Conservation (phyloP, 225 moss, liverwort and hornwort species). For the Physcomitrium patens region DNA sequence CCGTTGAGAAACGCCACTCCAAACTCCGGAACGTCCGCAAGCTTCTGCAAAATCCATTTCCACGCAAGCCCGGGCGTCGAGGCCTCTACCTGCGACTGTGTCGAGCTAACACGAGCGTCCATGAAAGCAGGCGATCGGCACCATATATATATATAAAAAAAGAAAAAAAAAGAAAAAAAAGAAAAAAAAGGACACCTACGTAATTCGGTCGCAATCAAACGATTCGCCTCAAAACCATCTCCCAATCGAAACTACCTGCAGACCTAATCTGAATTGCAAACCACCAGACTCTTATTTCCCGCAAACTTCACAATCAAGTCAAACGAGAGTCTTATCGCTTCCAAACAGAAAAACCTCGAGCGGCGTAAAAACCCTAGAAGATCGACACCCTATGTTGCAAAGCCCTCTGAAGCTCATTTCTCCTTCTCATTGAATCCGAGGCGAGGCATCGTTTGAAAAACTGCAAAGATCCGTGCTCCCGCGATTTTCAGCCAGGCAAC, state of each 20-base stretch:
- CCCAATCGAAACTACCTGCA: background rate
- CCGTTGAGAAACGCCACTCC: constrained; percentile 49
- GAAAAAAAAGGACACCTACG: background rate
- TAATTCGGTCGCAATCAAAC: constrained; percentile 6
- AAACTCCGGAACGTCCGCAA: constrained; percentile 54
- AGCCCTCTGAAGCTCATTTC: background rate
- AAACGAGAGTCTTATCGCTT: background rate
- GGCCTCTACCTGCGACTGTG: constrained; percentile 20
- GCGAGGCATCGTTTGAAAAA: background rate
- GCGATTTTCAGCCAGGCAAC: no score
- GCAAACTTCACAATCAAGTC: background rate
- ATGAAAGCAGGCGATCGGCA: constrained; percentile 16
- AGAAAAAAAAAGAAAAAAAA: no score
- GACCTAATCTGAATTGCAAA: background rate
- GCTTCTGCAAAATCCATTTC: constrained; percentile 82
- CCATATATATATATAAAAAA: background rate
- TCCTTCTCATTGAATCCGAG: background rate
- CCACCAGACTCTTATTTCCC: background rate
- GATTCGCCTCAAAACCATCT: background rate
- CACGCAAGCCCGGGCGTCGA: constrained; percentile 39
- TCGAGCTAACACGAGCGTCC: constrained; percentile 3
- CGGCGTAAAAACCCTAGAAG: constrained; percentile 9
- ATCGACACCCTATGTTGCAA: background rate
- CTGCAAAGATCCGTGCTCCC: no score
- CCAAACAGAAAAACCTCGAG: background rate